Evolutionary conservation across 805 yeast species (phyloP), one percentile per base, ranked within the genome.

Genomic region (Saccharomycopsis sp.): DNA sequence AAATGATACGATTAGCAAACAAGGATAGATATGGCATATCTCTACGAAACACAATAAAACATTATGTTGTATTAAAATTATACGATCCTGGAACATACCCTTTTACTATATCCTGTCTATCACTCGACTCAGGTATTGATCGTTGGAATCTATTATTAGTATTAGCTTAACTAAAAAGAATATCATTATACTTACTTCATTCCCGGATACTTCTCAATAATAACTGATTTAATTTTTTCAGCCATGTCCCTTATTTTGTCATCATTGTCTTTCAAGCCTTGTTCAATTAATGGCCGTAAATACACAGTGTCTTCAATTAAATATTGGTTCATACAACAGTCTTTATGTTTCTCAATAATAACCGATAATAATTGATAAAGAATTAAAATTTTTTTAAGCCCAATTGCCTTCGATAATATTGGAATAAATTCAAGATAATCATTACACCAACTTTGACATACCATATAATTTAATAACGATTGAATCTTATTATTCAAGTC

Each of bases 271-370:
- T 56, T 53, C 6, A 47, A 38, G 1, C 72, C 72, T 29, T 52
- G 59, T 44, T 66, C 71, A 3, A 67, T 45, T 24, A 65, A 45
- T 1, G 52, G 50, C 43, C 61, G 64, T 27, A 67, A 52, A 21
- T 58, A 57, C 1, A 41, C 50, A 13, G 55, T 52, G 2, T 47
- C 44, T 8, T 59, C 63, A 4, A 41, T 38, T 6, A 66, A 46
- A 46, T 61, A 61, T 1, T 61, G 63, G 14, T 36, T 50, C 63
- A 66, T 61, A 45, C 71, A 67, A 45, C 72, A 66, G 2, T 53
- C 33, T 7, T 44, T 26, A 43, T 68, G 74, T 3, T 37, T 46
- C 17, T 51, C 49, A 1, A 65, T 46, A 3, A 67, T 28, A 1
- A 46, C 42, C 9, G 43, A 40, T 6, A 64, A 49, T 1, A 57